Evolutionary conservation across 2,329 filamentous ascomycete genomes (phyloP), one percentile per base, ranked within the genome.

Genomic region (Sporothrix mexicana): DNA sequence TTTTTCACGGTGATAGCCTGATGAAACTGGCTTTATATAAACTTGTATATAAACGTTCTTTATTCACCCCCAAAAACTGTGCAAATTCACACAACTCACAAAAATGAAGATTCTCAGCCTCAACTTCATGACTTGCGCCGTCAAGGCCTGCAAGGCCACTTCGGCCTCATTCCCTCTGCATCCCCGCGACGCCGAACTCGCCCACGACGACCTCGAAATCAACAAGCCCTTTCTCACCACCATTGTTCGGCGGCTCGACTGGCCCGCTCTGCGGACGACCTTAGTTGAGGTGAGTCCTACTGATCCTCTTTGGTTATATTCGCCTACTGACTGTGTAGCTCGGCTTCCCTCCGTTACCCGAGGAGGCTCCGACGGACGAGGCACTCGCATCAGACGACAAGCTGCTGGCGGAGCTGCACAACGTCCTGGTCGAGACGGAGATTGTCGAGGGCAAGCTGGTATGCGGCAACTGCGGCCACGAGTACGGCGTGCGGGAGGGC

Each of bases 51-150:
- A 45, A 13, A 23, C 62, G 7, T 36, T 51, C 36, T 49, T 36
- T 25, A 47, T 61, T 64, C 15, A 49, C 47, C 5, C n/a, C 23
- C 15, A 55, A 61, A 20, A 45, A 12, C 36, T 4, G 7, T n/a
- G 13, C 2, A 73, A 66, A 25, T 17, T 41, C 30, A 23, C 49
- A 55, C 36, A 57, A 57, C 30, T 17, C 45, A 6, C 67, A 20
- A 72, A 69, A 23, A 99, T 99, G 96, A 98, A 98, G 83, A 86
- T 98, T 75, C 89, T 98, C 70, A 98, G 94, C 74, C 91, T 97
- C 79, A 98, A 98, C 84, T 99, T 99, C 83, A 86, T 98, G 76
- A 96, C 94, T 78, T 99, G 96, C 86, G 95, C 96, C 75, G 92
- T 97, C 80, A 98, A 98, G 86, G 87, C 92, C 72, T 99, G 96